phyloP scores from a whole-genome alignment of 2,329 filamentous ascomycete species.

The Elsinoe perseae region DNA sequence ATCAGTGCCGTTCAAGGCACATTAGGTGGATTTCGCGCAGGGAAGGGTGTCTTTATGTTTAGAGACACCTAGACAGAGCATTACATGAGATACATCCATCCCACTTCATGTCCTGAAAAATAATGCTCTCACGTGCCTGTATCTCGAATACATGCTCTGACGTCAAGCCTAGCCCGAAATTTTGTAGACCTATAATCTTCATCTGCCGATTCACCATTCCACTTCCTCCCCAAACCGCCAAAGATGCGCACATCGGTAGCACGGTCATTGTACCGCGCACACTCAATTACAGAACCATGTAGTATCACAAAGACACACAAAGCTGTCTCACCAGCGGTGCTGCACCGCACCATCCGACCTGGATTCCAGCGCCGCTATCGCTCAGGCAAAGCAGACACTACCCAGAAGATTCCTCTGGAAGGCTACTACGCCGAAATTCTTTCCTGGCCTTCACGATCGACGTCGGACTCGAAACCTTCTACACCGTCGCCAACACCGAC shows the following conservation, averaged over 20 bases:
- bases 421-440: slow-evolving; percentile 24
- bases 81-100: not conserved
- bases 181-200: not conserved
- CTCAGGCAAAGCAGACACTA: not conserved
- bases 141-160: not conserved
- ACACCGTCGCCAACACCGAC: slow-evolving; percentile 22
- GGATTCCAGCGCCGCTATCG: slow-evolving; percentile 8
- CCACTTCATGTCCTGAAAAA: not conserved
- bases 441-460: slow-evolving; percentile 14
- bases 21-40: slow-evolving; percentile 71
- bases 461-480: slow-evolving; percentile 16
- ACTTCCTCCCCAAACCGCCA: not conserved
- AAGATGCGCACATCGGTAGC: slow-evolving; percentile 2
- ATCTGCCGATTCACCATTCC: not conserved
- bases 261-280: not conserved
- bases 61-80: slow-evolving; percentile 37
- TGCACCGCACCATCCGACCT: not conserved
- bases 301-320: not conserved
- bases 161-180: slow-evolving; percentile 3
- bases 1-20: slow-evolving; percentile 72
- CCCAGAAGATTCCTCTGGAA: slow-evolving; percentile 19
- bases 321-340: not conserved
- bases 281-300: not conserved
- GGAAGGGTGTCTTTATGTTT: slow-evolving; percentile 88
- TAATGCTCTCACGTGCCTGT: not conserved